phyloP scores from a whole-genome alignment of 2,329 filamentous ascomycete genomes.

The Diplocarpon mali region DNA sequence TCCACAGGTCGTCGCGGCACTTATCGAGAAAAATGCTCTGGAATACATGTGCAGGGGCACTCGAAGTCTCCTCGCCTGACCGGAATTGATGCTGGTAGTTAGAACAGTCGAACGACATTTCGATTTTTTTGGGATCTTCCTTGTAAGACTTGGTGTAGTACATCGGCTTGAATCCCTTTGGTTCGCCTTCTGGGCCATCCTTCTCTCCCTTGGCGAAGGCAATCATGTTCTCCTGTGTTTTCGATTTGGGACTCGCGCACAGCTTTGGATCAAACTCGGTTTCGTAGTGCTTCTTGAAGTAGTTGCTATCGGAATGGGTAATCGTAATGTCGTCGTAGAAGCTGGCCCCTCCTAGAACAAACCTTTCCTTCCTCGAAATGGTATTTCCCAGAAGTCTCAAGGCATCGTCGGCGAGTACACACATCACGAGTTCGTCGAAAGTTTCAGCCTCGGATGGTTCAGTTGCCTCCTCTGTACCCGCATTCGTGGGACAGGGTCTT shows the following conservation, averaged over 20 bases:
- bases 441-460: constrained; percentile 37
- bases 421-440: constrained; percentile 58
- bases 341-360: constrained; percentile 59
- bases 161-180: constrained; percentile 48
- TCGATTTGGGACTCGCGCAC: constrained; percentile 36
- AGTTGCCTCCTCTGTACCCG: constrained; percentile 31
- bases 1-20: constrained; percentile 44
- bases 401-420: constrained; percentile 52
- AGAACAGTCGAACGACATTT: constrained; percentile 65
- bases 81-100: constrained; percentile 67
- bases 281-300: constrained; percentile 60
- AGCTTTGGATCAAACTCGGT: constrained; percentile 43
- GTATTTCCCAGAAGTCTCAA: constrained; percentile 47
- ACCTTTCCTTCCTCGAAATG: constrained; percentile 49
- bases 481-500: constrained; percentile 35
- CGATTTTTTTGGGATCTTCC: constrained; percentile 44
- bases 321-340: constrained; percentile 62
- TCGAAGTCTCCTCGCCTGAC: constrained; percentile 18
- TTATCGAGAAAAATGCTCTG: constrained; percentile 60
- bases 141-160: constrained; percentile 53
- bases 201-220: constrained; percentile 34
- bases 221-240: constrained; percentile 31
- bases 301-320: constrained; percentile 53
- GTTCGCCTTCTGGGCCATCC: constrained; percentile 40
- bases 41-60: constrained; percentile 48